phyloP scores from a whole-genome alignment of 73 alveolate species.

The Tetrahymena malaccensis region DNA sequence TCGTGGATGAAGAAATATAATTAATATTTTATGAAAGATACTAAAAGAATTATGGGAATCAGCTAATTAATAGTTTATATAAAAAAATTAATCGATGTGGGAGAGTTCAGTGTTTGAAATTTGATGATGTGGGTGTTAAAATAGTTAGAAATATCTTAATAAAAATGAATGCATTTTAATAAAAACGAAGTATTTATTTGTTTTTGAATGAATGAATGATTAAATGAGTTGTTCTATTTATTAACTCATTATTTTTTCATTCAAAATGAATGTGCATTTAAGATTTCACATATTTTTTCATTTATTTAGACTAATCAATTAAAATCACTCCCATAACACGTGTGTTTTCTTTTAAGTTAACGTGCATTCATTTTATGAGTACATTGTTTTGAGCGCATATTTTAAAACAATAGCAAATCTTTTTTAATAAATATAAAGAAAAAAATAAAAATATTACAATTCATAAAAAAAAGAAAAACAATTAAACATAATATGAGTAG shows the following conservation, averaged over 20 bases:
- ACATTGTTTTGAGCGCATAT: not conserved
- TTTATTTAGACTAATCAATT: not conserved
- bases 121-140: not conserved
- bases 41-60: not conserved
- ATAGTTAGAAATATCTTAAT: not conserved
- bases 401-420: not conserved
- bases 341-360: not conserved
- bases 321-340: not conserved
- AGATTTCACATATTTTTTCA: not conserved
- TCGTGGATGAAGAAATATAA: not conserved
- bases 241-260: not conserved
- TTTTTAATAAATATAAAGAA: not conserved
- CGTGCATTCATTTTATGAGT: not conserved
- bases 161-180: not conserved
- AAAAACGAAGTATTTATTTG: not conserved
- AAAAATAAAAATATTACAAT: not conserved
- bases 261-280: not conserved
- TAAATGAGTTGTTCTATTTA: too few species aligned
- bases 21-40: not conserved
- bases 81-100: not conserved
- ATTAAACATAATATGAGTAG: not conserved
- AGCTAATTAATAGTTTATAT: not conserved
- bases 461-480: not conserved
- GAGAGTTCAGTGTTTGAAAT: not conserved
- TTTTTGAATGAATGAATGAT: not conserved